phyloP scores from a whole-genome alignment of 1,139 yeast species.

The Wickerhamomyces sp. region DNA sequence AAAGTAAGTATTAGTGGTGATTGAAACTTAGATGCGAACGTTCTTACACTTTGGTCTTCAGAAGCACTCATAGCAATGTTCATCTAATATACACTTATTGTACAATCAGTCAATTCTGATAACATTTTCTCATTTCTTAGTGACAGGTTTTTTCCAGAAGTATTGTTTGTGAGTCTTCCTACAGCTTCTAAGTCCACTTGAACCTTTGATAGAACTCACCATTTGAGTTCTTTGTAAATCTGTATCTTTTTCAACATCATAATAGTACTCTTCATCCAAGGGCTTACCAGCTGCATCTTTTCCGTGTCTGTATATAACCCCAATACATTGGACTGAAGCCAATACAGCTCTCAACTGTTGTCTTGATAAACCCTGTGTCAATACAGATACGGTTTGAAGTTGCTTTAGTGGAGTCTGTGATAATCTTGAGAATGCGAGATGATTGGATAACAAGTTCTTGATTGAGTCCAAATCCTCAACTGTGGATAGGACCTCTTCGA shows the following conservation, averaged over 20 bases:
- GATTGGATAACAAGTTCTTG: constrained; percentile 67
- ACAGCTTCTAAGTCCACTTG: constrained; percentile 77
- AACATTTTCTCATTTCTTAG: constrained; percentile 11
- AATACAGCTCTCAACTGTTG: constrained; percentile 41
- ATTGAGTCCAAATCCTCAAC: constrained; percentile 45
- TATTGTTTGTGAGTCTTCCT: constrained; percentile 92
- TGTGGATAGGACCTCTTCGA: constrained; percentile 16
- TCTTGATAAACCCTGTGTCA: constrained; percentile 38
- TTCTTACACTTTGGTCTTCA: not conserved
- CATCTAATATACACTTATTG: not conserved
- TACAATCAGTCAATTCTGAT: not conserved
- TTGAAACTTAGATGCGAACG: too few relatives aligned
- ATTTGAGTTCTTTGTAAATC: constrained; percentile 64
- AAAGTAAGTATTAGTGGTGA: too few relatives aligned
- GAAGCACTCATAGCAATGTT: not conserved
- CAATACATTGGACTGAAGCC: constrained; percentile 48
- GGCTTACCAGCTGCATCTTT: constrained; percentile 97
- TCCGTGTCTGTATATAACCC: constrained; percentile 81
- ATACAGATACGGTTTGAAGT: constrained; percentile 55
- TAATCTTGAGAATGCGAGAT: constrained; percentile 83
- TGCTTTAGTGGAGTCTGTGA: constrained; percentile 79
- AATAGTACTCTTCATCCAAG: constrained; percentile 88
- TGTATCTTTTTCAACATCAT: constrained; percentile 74
- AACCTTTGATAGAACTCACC: constrained; percentile 76
- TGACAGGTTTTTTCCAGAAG: constrained; percentile 71